Percentiles rank a stretch among this genome's conserved stretches.
These are phyloP conservation scores for Tetracentron sinense DNA, from an alignment of 164 flowering plant genomes.

Conservation along the genomic window DNA sequence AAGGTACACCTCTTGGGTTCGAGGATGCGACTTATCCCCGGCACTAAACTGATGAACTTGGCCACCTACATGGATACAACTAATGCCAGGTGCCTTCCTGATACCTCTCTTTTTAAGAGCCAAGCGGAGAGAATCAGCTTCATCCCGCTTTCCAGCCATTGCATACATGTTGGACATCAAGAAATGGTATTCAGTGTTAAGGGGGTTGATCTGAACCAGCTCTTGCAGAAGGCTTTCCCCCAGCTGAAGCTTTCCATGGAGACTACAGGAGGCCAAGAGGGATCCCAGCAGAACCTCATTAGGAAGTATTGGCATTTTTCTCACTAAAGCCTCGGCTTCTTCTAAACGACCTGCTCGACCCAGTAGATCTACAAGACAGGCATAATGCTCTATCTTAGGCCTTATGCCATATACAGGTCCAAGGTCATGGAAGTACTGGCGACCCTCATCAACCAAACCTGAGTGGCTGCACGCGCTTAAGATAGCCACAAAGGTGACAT, in stretches of 20 bases:
- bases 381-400: slow-evolving; percentile 63
- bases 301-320: slow-evolving; percentile 54
- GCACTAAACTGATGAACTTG: slow-evolving; percentile 49
- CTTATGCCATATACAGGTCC: slow-evolving; percentile 30
- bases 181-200: slow-evolving; percentile 54
- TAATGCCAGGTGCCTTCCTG: slow-evolving; percentile 60
- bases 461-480: slow-evolving; percentile 72
- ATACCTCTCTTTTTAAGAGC: slow-evolving; percentile 35
- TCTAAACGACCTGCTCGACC: slow-evolving; percentile 63
- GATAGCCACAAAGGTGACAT: slow-evolving; percentile 46
- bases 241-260: slow-evolving; percentile 47
- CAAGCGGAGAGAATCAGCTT: slow-evolving; percentile 37
- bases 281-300: slow-evolving; percentile 66
- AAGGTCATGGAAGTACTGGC: slow-evolving; percentile 30
- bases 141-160: slow-evolving; percentile 36
- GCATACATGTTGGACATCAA: slow-evolving; percentile 56
- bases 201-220: slow-evolving; percentile 43
- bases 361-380: slow-evolving; percentile 70
- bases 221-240: slow-evolving; percentile 38
- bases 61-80: slow-evolving; percentile 49
- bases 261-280: slow-evolving; percentile 53
- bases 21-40: slow-evolving; percentile 61
- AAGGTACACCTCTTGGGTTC: slow-evolving; percentile 31
- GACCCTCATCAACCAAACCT: slow-evolving; percentile 56
- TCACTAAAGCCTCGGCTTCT: slow-evolving; percentile 52